A percentile compares a stretch with the other conserved stretches of the same genome.
Conservation (phyloP, 495 filamentous ascomycete genomes). For the Neurospora africana region DNA sequence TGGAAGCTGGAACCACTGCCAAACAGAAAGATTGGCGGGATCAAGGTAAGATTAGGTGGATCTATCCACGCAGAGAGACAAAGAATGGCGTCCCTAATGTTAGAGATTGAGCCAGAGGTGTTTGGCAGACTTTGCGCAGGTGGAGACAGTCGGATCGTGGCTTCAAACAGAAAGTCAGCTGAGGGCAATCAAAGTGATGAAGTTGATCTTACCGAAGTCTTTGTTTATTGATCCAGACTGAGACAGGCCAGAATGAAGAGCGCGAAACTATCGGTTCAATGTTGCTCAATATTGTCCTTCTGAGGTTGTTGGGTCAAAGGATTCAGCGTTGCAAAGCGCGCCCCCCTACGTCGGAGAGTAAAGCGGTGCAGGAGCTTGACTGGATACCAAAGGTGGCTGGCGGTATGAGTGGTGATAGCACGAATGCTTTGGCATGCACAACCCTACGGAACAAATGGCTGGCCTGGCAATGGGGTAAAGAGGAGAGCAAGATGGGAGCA, state of each 20-base stretch:
- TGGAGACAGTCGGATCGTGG: constrained; percentile 14
- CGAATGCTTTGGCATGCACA: background rate
- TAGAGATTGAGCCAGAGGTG: constrained; percentile 7
- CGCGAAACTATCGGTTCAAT: background rate
- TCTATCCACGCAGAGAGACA: constrained; percentile 10
- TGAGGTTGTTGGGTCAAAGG: background rate
- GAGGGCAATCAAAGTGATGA: background rate
- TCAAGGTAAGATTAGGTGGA: constrained; percentile 10
- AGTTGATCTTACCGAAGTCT: background rate
- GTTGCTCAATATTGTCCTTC: background rate
- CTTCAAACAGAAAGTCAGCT: constrained; percentile 17
- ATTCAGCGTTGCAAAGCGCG: background rate
- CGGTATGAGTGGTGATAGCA: background rate
- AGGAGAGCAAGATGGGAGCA: background rate
- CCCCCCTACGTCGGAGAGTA: background rate
- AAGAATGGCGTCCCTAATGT: constrained; percentile 14
- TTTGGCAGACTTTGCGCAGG: constrained; percentile 6
- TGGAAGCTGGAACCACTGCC: constrained; percentile 7
- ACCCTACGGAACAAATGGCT: background rate
- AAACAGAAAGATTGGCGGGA: constrained; percentile 5
- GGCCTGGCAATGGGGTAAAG: background rate
- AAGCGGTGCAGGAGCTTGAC: background rate
- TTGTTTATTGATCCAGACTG: background rate
- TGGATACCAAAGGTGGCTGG: background rate
- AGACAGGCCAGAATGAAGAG: background rate